Percentiles rank a stretch among this genome's conserved stretches.
phyloP scores from a whole-genome alignment of 2,329 filamentous ascomycete genomes.

The Tolypocladium amazonense region DNA sequence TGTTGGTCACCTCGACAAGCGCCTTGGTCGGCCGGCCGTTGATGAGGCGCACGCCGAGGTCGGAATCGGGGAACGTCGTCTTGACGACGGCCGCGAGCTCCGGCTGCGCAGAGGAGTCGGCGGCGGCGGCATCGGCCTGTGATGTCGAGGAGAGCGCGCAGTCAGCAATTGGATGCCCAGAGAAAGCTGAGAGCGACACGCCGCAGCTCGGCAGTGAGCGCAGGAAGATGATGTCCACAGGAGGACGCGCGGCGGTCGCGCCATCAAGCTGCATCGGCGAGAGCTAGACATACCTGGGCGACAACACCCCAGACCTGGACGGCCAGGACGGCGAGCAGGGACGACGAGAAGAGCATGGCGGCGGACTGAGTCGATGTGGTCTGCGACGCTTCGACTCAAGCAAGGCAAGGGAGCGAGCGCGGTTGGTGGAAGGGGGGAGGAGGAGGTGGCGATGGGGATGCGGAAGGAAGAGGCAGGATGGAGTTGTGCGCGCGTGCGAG shows the following conservation, averaged over 20 bases:
- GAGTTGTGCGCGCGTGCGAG: background rate
- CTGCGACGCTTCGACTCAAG: background rate
- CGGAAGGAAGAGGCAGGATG: background rate
- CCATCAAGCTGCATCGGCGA: background rate
- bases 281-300: constrained; percentile 45
- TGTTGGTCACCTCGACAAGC: constrained; percentile 72
- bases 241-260: background rate
- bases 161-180: background rate
- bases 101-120: constrained; percentile 1
- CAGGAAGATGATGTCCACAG: background rate
- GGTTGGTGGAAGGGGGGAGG: background rate
- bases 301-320: constrained; percentile 55
- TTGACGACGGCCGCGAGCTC: constrained; percentile 43
- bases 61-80: constrained; percentile 55
- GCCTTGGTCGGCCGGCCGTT: constrained; percentile 83
- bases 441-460: background rate
- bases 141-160: background rate
- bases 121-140: constrained; percentile 4
- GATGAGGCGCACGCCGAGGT: constrained; percentile 91
- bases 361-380: background rate
- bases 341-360: constrained; percentile 64
- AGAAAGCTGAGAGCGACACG: too few species aligned
- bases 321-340: constrained; percentile 61
- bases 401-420: background rate
- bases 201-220: background rate